Evolutionary conservation across 805 yeast species (phyloP), one percentile per base, ranked within the genome.

Genomic region (Ascoidea tarda): DNA sequence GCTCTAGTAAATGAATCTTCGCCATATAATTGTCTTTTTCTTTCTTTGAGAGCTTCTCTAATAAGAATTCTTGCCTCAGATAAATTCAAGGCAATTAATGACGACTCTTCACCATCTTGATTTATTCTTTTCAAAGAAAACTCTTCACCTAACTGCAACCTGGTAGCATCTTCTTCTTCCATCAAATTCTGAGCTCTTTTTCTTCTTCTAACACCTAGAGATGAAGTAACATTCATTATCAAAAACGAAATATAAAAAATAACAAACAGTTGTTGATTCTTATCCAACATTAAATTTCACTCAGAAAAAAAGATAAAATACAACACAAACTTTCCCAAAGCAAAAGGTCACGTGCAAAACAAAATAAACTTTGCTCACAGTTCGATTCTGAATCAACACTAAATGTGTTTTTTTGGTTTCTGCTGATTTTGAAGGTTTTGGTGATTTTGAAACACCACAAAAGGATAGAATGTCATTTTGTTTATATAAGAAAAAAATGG

Each of bases 61-160:
- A 93, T 87, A 60, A 93, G 73, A 53, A 93, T 76, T 57, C 98
- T 74, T 0, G 98, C 90, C 63, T 93, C 98, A 32, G 95, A 83
- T 49, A 90, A 70, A 66, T 90, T 91, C 59, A 93, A 73, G 0
- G 98, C 87, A 56, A 87, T 84, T 54, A 93, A 74, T 57, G 82
- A 86, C 54, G 81, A 83, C 53, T 77, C 79, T 54, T 79, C 79
- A 16, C 96, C 96, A 51, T 81, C 81, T 65, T 90, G 90, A 57
- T 87, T 83, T 45, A 82, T 69, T 65, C 90, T 97, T 42, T 77
- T 78, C 51, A 84, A 68, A 60, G 83, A 90, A 63, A 93, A 93
- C 69, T 93, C 99, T 32, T 96, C 91, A 6, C 99, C 99, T 53
- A 93, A 76, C 62, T 85, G 84, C 59, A 93, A 75, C 51, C 78